phyloP scores from a whole-genome alignment of 179 eudicot genomes.

The Beta corolliflora region DNA sequence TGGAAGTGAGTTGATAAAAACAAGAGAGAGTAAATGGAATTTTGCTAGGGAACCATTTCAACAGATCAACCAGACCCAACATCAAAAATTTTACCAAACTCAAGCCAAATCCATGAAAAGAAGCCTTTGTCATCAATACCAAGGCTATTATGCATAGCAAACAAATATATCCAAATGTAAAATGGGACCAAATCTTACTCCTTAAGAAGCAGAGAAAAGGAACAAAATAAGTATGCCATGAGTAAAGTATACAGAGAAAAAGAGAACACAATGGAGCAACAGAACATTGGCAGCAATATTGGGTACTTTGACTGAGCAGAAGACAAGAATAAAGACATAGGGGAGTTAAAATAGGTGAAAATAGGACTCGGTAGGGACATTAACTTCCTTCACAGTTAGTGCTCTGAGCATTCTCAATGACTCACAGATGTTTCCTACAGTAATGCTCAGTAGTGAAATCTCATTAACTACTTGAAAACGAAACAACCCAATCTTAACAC shows the following conservation, averaged over 20 bases:
- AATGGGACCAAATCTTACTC: not conserved
- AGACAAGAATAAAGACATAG: not conserved
- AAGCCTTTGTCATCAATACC: not conserved
- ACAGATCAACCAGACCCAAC: not conserved
- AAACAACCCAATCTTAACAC: not conserved
- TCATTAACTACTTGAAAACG: not conserved
- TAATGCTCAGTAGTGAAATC: not conserved
- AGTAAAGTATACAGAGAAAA: not conserved
- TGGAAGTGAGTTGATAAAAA: not conserved
- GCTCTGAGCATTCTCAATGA: not conserved
- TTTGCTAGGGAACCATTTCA: not conserved
- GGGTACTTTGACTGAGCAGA: not conserved
- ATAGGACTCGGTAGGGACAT: not conserved
- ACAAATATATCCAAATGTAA: not conserved
- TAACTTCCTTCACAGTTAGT: not conserved
- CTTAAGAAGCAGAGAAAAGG: not conserved
- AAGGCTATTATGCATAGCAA: not conserved
- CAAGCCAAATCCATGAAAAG: not conserved
- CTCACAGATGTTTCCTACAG: not conserved
- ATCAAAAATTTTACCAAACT: not conserved
- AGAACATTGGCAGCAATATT: not conserved
- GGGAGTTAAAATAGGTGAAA: not conserved
- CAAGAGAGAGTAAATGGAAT: not conserved
- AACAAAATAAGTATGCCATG: not conserved
- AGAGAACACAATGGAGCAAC: not conserved